Evolutionary conservation across 441 rosid species (phyloP), one percentile per base, ranked within the genome.

Genomic region (Jatropha multifida): DNA sequence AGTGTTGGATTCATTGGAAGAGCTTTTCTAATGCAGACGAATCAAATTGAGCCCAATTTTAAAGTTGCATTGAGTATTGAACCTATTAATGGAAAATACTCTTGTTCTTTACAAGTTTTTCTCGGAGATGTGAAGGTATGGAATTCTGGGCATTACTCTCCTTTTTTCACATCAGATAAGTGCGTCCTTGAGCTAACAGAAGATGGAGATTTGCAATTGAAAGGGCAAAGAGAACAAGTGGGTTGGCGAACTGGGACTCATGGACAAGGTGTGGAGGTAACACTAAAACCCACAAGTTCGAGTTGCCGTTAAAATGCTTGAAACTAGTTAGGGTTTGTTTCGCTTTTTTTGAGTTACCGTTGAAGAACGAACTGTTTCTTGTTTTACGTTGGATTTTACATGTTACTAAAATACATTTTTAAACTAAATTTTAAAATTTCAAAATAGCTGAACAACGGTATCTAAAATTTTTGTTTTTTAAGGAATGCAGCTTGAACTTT

Each of bases 191-290:
- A 90, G 82, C 88, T 94, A 14, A 82, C 92, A 1, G 40, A 80
- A 49, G 86, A 85, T 41, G 99, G 97, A 49, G 97, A 94, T 83
- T 86, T 94, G 69, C 91, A 78, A 69, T 71, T 94, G 40, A 91
- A 82, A 83, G 90, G 96, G 46, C 79, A 60, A 1, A 77, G 83
- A 37, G 84, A 82, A 13, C 75, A 14, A 70, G 76, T 91, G 1
- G 92, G 97, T 15, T 92, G 99, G 99, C 76, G 88, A 79, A 87
- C 90, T 4, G 99, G 94, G 41, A 94, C 98, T 65, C 81, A 88
- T 66, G 90, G 88, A 71, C 98, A 94, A 88, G 94, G 91, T 66
- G 94, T 92, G 66, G 88, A 94, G 99, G 98, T 94, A 89, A 69
- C 77, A 41, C 65, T 55, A 67, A 18, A 56, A 8, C 61, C 61